Evolutionary conservation across 2,329 filamentous ascomycete species (phyloP).

Genomic region (Hansfordia pulvinata): DNA sequence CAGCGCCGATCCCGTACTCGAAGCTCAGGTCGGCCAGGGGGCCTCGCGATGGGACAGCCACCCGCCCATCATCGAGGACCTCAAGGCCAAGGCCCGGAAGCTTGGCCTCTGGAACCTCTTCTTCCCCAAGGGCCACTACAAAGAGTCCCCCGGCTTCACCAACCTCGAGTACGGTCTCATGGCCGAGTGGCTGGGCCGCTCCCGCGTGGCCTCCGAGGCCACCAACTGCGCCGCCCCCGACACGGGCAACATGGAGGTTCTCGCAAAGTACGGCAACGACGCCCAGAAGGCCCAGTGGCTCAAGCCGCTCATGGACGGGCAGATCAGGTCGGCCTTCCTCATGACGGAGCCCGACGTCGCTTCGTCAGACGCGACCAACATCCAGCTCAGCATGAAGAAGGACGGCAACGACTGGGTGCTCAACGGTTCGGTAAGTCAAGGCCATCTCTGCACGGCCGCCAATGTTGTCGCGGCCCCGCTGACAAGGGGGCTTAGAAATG

Average conservation of each 20-base stretch:
- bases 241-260: slow-evolving; percentile 90
- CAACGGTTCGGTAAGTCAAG: slow-evolving; percentile 60
- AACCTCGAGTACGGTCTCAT: slow-evolving; percentile 97
- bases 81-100: slow-evolving; percentile 71
- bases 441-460: background rate
- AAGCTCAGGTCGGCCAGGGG: slow-evolving; percentile 67
- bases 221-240: slow-evolving; percentile 86
- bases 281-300: slow-evolving; percentile 79
- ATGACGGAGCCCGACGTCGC: slow-evolving; percentile 91
- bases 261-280: slow-evolving; percentile 82
- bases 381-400: slow-evolving; percentile 65
- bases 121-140: slow-evolving; percentile 87
- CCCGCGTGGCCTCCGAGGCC: slow-evolving; percentile 68
- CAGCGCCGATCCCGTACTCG: slow-evolving; percentile 66
- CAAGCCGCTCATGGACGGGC: slow-evolving; percentile 64
- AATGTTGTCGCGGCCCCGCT: background rate
- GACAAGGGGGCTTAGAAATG: slow-evolving; percentile 56
- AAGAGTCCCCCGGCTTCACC: slow-evolving; percentile 83
- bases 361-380: slow-evolving; percentile 86
- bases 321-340: slow-evolving; percentile 80
- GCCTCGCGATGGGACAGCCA: slow-evolving; percentile 67
- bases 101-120: slow-evolving; percentile 98
- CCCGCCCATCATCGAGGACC: slow-evolving; percentile 71
- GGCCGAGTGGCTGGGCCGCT: slow-evolving; percentile 91
- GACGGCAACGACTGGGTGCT: slow-evolving; percentile 85